phyloP scores from a whole-genome alignment of 352 stramenopile genomes.

The Phytophthora colocasiae region DNA sequence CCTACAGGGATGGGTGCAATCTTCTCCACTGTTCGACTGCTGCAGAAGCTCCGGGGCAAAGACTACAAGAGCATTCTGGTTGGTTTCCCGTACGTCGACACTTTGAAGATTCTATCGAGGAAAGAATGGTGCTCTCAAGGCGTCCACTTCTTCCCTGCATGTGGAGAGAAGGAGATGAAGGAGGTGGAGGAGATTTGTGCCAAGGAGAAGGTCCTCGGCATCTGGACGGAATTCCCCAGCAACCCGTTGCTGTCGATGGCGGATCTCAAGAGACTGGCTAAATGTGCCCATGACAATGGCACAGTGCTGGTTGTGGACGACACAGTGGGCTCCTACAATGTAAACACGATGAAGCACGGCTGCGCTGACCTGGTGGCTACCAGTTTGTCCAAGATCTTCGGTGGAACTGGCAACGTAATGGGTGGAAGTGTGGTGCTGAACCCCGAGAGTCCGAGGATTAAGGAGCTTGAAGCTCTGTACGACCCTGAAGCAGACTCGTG shows the following conservation, averaged over 20 bases:
- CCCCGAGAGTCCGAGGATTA: slow-evolving; percentile 53
- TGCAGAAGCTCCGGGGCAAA: slow-evolving; percentile 50
- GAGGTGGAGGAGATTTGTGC: slow-evolving; percentile 75
- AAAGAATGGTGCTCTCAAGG: slow-evolving; percentile 86
- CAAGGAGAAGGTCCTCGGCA: slow-evolving; percentile 77
- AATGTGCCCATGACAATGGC: slow-evolving; percentile 85
- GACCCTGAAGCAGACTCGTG: slow-evolving; percentile 57
- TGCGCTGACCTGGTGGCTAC: slow-evolving; percentile 91
- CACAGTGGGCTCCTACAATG: slow-evolving; percentile 92
- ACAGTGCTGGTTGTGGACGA: slow-evolving; percentile 92
- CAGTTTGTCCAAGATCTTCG: slow-evolving; percentile 95
- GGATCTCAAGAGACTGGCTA: slow-evolving; percentile 83
- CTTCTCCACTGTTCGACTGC: slow-evolving; percentile 80
- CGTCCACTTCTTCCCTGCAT: slow-evolving; percentile 91
- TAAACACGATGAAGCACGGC: slow-evolving; percentile 85
- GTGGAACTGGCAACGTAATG: slow-evolving; percentile 92
- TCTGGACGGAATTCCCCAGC: slow-evolving; percentile 94
- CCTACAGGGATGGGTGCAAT: slow-evolving; percentile 92
- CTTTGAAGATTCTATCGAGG: slow-evolving; percentile 92
- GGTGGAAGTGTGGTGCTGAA: slow-evolving; percentile 92
- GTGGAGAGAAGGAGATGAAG: slow-evolving; percentile 65
- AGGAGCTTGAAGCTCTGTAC: slow-evolving; percentile 51
- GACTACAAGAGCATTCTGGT: slow-evolving; percentile 86
- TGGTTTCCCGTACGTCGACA: slow-evolving; percentile 95
- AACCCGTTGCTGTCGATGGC: slow-evolving; percentile 92